Evolutionary conservation across 805 yeast genomes (phyloP), one percentile per base, ranked within the genome.

Genomic region (Hanseniaspora vineae): DNA sequence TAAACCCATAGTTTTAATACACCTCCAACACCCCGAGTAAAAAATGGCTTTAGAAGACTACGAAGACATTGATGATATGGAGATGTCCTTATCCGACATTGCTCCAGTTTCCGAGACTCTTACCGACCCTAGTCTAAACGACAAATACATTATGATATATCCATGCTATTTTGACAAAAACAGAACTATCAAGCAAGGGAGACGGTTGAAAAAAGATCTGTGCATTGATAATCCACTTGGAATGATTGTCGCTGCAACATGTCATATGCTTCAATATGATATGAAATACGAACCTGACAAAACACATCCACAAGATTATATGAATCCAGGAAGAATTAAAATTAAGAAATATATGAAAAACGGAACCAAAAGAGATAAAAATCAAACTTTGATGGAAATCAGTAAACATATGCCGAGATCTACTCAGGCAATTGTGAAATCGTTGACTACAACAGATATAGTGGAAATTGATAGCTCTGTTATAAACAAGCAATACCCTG

Each of bases 251-350:
- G 74, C 81, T 11, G 95, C 87, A 55, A 97, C 95, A 46, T 72
- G 75, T 44, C 59, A 65, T 23, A 42, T 54, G 4, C 45, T 71
- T 17, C 62, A 64, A 13, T 50, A 68, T 31, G 52, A 57, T 3
- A 64, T 66, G 37, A 69, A 81, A 42, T 70, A 80, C 49, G 92
- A 85, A 65, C 79, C 90, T 51, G 86, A 83, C 50, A 92, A 88
- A 67, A 65, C 83, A 1, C 98, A 90, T 66, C 97, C 97, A 12
- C 95, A 89, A 64, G 97, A 90, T 66, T 92, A 82, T 75, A 95
- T 97, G 54, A 90, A 90, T 60, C 94, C 97, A 4, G 98, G 98
- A n/a, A 75, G 97, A 58, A 89, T 92, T 5, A 20, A 20, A 40
- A 19, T 40, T 4, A 19, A 11, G 5, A 40, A 40, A 37, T n/a